phyloP scores from a whole-genome alignment of 805 yeast species.

The Wickerhamomyces hampshirensis region DNA sequence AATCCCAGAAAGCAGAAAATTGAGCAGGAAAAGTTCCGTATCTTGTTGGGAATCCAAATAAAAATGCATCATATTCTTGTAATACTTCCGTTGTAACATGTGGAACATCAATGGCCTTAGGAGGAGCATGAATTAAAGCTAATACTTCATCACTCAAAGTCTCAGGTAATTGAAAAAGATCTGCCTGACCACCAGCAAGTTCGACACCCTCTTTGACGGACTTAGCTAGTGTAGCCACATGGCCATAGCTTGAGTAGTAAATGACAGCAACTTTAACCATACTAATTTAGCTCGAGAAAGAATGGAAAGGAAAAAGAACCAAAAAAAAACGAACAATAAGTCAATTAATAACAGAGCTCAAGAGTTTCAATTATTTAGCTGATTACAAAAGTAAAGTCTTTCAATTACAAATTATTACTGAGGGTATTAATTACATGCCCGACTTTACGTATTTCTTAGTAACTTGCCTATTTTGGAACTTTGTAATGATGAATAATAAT shows the following conservation, averaged over 20 bases:
- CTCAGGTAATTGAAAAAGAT: constrained; percentile 71
- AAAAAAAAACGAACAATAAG: too few species aligned
- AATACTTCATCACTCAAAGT: constrained; percentile 62
- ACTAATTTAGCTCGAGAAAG: too few species aligned
- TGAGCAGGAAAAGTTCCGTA: constrained; percentile 78
- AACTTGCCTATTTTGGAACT: too few species aligned
- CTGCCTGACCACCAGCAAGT: constrained; percentile 64
- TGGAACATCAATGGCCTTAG: constrained; percentile 58
- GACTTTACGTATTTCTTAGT: too few species aligned
- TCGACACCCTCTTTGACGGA: constrained; percentile 64
- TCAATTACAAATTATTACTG: too few species aligned
- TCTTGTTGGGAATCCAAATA: constrained; percentile 86
- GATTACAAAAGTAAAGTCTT: too few species aligned
- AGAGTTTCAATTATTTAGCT: too few species aligned
- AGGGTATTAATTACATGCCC: too few species aligned
- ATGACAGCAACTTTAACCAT: constrained; percentile 28
- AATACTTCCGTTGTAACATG: constrained; percentile 57
- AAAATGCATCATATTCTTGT: constrained; percentile 65
- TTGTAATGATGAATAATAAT: too few species aligned
- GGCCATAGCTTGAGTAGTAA: constrained; percentile 76
- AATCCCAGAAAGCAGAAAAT: constrained; percentile 68
- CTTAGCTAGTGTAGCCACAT: constrained; percentile 63
- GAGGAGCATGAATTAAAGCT: constrained; percentile 54
- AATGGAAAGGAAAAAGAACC: too few species aligned
- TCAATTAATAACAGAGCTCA: too few species aligned